A percentile compares a stretch with the other conserved stretches of the same genome.
Conservation (phyloP, 768 basidiomycete species). For the Tulasnella calospora region DNA sequence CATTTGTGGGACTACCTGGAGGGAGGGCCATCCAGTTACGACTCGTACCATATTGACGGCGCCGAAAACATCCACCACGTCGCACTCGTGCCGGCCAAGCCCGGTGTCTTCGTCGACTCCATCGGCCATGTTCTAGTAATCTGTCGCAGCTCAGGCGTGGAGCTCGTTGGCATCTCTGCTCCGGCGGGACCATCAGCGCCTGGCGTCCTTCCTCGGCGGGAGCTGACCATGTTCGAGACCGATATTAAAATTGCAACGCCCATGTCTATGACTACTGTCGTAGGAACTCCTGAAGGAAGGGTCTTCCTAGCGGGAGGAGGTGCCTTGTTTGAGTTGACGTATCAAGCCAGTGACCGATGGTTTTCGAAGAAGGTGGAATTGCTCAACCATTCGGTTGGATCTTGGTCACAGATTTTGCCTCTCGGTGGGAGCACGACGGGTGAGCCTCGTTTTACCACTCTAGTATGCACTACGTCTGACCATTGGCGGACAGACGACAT, state of each 20-base stretch:
- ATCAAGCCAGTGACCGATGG: slow-evolving; percentile 87
- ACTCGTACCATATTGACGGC: slow-evolving; percentile 57
- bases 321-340: slow-evolving; percentile 85
- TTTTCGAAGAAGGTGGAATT: slow-evolving; percentile 82
- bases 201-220: slow-evolving; percentile 50
- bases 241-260: slow-evolving; percentile 75
- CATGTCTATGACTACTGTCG: slow-evolving; percentile 73
- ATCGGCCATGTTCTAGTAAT: slow-evolving; percentile 85
- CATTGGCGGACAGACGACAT: slow-evolving; percentile 57
- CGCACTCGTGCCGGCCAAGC: slow-evolving; percentile 79
- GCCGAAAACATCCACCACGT: slow-evolving; percentile 86
- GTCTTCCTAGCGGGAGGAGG: slow-evolving; percentile 92
- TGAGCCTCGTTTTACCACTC: slow-evolving; percentile 37
- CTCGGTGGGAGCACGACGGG: slow-evolving; percentile 53
- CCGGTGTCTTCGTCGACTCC: slow-evolving; percentile 81
- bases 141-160: slow-evolving; percentile 76
- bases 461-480: background rate
- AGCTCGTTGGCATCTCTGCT: slow-evolving; percentile 68
- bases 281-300: slow-evolving; percentile 72
- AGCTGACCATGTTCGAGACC: slow-evolving; percentile 85
- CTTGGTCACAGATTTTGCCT: slow-evolving; percentile 65
- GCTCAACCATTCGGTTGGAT: slow-evolving; percentile 81
- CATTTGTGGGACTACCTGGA: slow-evolving; percentile 96
- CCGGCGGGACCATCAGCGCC: slow-evolving; percentile 47
- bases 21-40: slow-evolving; percentile 39